phyloP scores from a whole-genome alignment of 2,329 filamentous ascomycete genomes.

The Aspergillus caelatus region DNA sequence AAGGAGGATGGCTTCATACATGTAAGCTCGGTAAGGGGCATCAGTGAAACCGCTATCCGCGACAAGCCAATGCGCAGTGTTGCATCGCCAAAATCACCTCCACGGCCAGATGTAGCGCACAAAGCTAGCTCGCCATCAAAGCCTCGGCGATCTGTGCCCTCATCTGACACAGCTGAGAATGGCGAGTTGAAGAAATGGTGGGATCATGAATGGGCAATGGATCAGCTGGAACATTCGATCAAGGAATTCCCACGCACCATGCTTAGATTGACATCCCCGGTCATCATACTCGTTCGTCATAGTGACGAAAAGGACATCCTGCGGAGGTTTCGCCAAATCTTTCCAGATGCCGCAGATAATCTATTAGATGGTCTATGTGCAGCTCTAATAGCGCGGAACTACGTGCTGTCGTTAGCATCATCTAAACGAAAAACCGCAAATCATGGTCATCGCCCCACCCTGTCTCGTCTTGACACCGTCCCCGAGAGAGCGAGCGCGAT shows the following conservation, averaged over 20 bases:
- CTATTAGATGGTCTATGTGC: slow-evolving; percentile 42
- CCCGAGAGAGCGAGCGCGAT: slow-evolving; percentile 38
- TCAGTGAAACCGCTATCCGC: slow-evolving; percentile 29
- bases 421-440: slow-evolving; percentile 27
- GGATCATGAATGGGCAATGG: slow-evolving; percentile 44
- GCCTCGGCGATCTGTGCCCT: slow-evolving; percentile 17
- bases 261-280: slow-evolving; percentile 42
- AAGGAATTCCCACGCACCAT: slow-evolving; percentile 39
- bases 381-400: slow-evolving; percentile 41
- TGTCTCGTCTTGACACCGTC: slow-evolving; percentile 33
- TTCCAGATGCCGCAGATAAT: slow-evolving; percentile 36
- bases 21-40: slow-evolving; percentile 28
- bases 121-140: slow-evolving; percentile 19
- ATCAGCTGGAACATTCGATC: slow-evolving; percentile 41
- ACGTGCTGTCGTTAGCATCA: slow-evolving; percentile 36
- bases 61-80: slow-evolving; percentile 16
- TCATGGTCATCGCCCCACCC: slow-evolving; percentile 20
- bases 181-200: slow-evolving; percentile 36
- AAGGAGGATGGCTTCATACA: slow-evolving; percentile 35
- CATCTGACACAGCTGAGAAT: slow-evolving; percentile 30
- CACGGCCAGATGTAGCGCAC: slow-evolving; percentile 24
- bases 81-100: slow-evolving; percentile 16
- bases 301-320: slow-evolving; percentile 40
- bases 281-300: slow-evolving; percentile 41
- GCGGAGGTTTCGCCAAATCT: slow-evolving; percentile 40